phyloP scores from a whole-genome alignment of 2,329 filamentous ascomycete genomes.

The Catunica adiposa region DNA sequence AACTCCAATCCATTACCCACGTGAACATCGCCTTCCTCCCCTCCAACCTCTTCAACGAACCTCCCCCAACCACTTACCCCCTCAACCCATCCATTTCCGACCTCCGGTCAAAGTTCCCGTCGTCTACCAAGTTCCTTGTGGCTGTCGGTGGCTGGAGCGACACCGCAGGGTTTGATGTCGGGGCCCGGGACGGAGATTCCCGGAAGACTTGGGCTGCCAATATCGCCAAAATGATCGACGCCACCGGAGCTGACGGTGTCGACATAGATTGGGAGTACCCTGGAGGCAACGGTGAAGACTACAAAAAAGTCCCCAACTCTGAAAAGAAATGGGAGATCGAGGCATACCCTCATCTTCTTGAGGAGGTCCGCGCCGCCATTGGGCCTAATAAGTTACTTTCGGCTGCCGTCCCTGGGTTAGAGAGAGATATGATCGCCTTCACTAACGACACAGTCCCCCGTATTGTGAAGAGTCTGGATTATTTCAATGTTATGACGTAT shows the following conservation, averaged over 20 bases:
- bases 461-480: conserved; percentile 44
- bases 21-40: conserved; percentile 42
- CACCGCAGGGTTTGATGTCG: conserved; percentile 42
- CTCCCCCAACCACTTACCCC: conserved; percentile 26
- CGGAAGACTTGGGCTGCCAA: conserved; percentile 46
- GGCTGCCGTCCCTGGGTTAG: conserved; percentile 49
- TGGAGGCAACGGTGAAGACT: conserved; percentile 52
- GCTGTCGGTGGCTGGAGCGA: conserved; percentile 66
- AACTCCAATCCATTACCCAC: conserved; percentile 35
- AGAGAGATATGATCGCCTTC: conserved; percentile 51
- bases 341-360: conserved; percentile 44
- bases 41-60: conserved; percentile 33
- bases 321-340: conserved; percentile 44
- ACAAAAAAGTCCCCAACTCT: conserved; percentile 46
- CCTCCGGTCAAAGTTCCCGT: conserved; percentile 25
- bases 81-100: conserved; percentile 34
- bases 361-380: conserved; percentile 40
- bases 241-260: conserved; percentile 46
- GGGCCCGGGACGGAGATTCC: conserved; percentile 33
- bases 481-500: conserved; percentile 54
- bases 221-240: conserved; percentile 43
- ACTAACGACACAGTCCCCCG: conserved; percentile 38
- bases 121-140: conserved; percentile 45
- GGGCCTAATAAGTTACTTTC: conserved; percentile 43
- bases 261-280: conserved; percentile 53